These are phyloP conservation scores for Mycena rebaudengoi DNA, from an alignment of 768 basidiomycete genomes.

Conservation along the genomic window DNA sequence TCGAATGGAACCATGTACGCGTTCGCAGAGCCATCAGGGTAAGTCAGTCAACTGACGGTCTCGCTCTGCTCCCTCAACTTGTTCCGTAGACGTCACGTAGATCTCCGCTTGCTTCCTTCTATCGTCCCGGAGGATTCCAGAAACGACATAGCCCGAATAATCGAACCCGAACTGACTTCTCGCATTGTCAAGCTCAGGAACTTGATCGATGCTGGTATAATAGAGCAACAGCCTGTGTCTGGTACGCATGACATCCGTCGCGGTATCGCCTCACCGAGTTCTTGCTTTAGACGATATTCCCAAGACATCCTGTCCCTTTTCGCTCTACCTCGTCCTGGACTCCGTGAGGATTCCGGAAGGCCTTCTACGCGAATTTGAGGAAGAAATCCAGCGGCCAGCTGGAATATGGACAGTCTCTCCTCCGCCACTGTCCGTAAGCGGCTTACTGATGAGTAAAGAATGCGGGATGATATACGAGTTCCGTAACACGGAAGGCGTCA, in stretches of 20 bases:
- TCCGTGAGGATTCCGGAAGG: conserved; percentile 58
- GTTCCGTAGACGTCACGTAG: conserved; percentile 57
- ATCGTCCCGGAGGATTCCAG: conserved; percentile 64
- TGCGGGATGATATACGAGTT: conserved; percentile 82
- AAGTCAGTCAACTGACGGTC: conserved; percentile 24
- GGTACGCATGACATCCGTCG: conserved; percentile 30
- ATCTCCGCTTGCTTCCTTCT: conserved; percentile 72
- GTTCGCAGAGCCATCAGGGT: conserved; percentile 73
- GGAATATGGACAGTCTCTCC: conserved; percentile 67
- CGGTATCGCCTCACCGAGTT: not conserved
- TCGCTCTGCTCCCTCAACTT: not conserved
- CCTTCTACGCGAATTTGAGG: conserved; percentile 75
- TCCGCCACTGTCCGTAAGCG: conserved; percentile 67
- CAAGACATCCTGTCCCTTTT: conserved; percentile 70
- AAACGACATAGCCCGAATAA: conserved; percentile 66
- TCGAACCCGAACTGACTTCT: conserved; percentile 66
- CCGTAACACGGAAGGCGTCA: conserved; percentile 71
- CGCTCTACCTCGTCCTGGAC: conserved; percentile 71
- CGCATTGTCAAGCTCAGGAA: conserved; percentile 67
- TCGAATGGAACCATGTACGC: conserved; percentile 82
- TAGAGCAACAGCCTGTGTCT: conserved; percentile 59
- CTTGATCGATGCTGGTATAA: conserved; percentile 70
- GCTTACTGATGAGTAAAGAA: conserved; percentile 77
- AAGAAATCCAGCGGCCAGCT: conserved; percentile 77
- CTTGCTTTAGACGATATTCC: conserved; percentile 50